Conservation (phyloP, 176 grass and related monocot genomes). For the Musa acuminata region DNA sequence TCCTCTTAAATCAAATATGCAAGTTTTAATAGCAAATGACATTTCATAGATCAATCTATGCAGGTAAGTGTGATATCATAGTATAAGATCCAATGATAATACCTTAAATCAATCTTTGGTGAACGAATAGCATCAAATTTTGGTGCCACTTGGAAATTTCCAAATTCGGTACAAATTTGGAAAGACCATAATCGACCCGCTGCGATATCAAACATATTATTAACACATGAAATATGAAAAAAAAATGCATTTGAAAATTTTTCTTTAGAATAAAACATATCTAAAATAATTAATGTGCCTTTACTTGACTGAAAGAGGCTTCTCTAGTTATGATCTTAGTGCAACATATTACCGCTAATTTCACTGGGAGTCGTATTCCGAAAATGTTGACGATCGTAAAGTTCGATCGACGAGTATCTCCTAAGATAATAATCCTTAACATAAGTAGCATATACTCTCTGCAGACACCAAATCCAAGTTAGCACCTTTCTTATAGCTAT, state of each 20-base stretch:
- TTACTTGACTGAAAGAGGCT: slow-evolving; percentile 7
- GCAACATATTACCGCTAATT: slow-evolving; percentile 35
- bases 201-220: slow-evolving; percentile 28
- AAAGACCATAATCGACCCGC: slow-evolving; percentile 85
- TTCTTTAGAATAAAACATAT: slow-evolving; percentile 6
- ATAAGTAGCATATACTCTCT: slow-evolving; percentile 59
- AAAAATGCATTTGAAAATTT: slow-evolving; percentile 2
- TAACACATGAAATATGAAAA: slow-evolving; percentile 15
- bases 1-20: too few species aligned
- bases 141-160: slow-evolving; percentile 92
- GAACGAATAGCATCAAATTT: slow-evolving; percentile 76
- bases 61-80: too few species aligned
- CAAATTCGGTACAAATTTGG: slow-evolving; percentile 94
- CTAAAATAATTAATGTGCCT: not conserved
- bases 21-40: too few species aligned
- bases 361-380: slow-evolving; percentile 59
- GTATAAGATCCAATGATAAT: not conserved
- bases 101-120: slow-evolving; percentile 54
- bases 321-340: not conserved
- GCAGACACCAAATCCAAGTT: slow-evolving; percentile 14
- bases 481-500: not conserved
- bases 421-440: slow-evolving; percentile 66
- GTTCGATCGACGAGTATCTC: slow-evolving; percentile 34
- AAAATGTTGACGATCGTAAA: slow-evolving; percentile 70
- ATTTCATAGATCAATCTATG: too few species aligned